phyloP scores from a whole-genome alignment of 2,329 filamentous ascomycete genomes.

The Penicillium polonicum region DNA sequence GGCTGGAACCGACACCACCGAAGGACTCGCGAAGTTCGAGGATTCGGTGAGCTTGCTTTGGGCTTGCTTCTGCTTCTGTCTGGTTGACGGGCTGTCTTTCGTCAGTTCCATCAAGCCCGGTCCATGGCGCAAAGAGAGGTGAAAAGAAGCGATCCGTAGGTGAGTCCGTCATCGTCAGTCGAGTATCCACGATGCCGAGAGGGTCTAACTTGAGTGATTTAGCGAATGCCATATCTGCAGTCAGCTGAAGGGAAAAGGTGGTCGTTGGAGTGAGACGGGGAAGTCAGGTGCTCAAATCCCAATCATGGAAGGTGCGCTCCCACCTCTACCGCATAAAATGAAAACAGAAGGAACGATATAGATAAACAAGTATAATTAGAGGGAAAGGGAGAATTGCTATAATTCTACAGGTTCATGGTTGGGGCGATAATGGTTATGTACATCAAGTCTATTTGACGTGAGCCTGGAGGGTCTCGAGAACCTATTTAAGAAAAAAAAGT shows the following conservation, averaged over 20 bases:
- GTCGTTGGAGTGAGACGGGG: neutral
- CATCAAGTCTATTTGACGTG: slow-evolving; percentile 48
- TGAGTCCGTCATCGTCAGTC: slow-evolving; percentile 17
- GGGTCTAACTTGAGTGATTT: slow-evolving; percentile 18
- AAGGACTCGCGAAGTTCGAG: slow-evolving; percentile 2
- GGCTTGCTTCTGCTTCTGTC: neutral
- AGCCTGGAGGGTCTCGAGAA: slow-evolving; percentile 51
- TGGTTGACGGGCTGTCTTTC: neutral
- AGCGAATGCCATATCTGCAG: slow-evolving; percentile 9
- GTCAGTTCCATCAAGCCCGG: slow-evolving; percentile 6
- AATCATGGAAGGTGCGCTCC: slow-evolving; percentile 15
- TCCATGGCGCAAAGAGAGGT: slow-evolving; percentile 15
- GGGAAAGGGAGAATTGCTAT: slow-evolving; percentile 34
- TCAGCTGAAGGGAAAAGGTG: neutral
- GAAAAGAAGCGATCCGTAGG: slow-evolving; percentile 5
- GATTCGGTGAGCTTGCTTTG: neutral
- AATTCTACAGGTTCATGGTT: slow-evolving; percentile 43
- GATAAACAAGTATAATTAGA: slow-evolving; percentile 15
- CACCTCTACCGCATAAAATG: slow-evolving; percentile 9
- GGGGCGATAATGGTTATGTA: slow-evolving; percentile 40
- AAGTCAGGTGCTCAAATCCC: neutral
- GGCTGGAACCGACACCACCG: neutral
- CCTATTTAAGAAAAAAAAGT: slow-evolving; percentile 32
- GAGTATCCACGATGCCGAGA: slow-evolving; percentile 20
- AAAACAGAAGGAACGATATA: slow-evolving; percentile 16